Base-by-base conservation (phyloP, 768 basidiomycete species). In the Paxillus ammoniavirescens region DNA sequence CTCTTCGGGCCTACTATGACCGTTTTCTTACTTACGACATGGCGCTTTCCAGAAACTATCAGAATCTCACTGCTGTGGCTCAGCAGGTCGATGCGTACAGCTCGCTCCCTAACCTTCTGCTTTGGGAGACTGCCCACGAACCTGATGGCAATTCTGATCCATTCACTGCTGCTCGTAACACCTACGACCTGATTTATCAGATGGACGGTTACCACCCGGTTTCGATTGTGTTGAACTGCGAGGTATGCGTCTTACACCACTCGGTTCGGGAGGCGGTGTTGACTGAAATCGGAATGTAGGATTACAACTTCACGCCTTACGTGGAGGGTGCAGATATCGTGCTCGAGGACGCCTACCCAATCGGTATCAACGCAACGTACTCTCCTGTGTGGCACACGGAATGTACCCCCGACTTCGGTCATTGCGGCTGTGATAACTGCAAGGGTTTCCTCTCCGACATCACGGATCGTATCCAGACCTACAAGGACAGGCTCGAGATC, bases 101-200 rank as follows among this genome's bases (percentile, higher is more conserved):
- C 56, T 77, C 81, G 5, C 77, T 86, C 10, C 77, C 82, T 0
- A 90, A 88, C 57, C 76, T 91, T 23, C 72, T 91, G 10, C 67
- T 83, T 0, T 86, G 84, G 83, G 88, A 89, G 62, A 88, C 85
- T 8, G 84, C 78, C 5, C 86, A 89, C 60, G 86, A 90, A 62
- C 86, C 83, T 1, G 87, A 89, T 51, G 86, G 87, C 40, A 82
- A 79, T 17, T 76, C 77, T 0, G 84, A 88, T 55, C 85, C 88
- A 2, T 65, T 82, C n/a, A 71, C 77, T 50, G 85, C 87, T 0
- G 82, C 88, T 5, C 56, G 52, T 1, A 45, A 40, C 1, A 65
- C 82, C 1, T 78, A 79, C 52, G 74, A 82, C 49, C 56, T 74
- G 33, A 80, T 86, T 52, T 70, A 75, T 55, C 50, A 67, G 17